Evolutionary conservation across 225 moss, liverwort and hornwort genomes (phyloP).

Genomic region (Marchantia polymorpha): DNA sequence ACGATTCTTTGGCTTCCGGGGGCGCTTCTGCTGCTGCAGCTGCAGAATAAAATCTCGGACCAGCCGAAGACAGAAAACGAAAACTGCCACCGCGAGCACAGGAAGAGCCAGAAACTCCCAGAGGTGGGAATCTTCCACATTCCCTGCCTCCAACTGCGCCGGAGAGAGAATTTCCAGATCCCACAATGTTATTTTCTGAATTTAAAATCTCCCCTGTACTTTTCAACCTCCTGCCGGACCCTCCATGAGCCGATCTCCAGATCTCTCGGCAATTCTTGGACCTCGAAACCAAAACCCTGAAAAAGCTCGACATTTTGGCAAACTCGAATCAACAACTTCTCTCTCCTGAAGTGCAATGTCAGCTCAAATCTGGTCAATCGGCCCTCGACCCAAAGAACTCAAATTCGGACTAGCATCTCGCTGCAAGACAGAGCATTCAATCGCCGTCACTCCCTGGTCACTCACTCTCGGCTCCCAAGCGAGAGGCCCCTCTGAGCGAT

Average conservation of each 20-base stretch:
- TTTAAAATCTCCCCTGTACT: background rate
- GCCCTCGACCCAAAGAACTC: too few species aligned
- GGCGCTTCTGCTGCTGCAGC: constrained; percentile 2
- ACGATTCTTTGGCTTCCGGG: background rate
- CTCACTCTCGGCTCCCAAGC: background rate
- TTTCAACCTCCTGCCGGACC: background rate
- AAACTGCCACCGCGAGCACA: background rate
- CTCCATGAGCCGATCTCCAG: background rate
- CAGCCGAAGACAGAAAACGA: background rate
- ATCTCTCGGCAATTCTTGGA: constrained; percentile 12
- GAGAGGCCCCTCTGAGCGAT: background rate
- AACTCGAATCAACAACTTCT: background rate
- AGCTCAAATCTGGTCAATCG: constrained; percentile 1
- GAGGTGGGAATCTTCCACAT: background rate
- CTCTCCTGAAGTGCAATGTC: background rate
- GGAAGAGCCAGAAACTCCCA: background rate
- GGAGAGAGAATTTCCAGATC: background rate
- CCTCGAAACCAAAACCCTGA: constrained; percentile 18
- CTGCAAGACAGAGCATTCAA: background rate
- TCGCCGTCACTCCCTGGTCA: too few species aligned
- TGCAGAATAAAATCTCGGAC: constrained; percentile 10
- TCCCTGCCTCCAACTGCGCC: background rate
- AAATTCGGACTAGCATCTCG: background rate
- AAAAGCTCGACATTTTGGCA: constrained; percentile 13
- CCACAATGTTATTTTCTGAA: background rate